Percentiles rank a stretch among this genome's conserved stretches.
Conservation (phyloP, 139 green algal species). For the Haematococcus sp. region DNA sequence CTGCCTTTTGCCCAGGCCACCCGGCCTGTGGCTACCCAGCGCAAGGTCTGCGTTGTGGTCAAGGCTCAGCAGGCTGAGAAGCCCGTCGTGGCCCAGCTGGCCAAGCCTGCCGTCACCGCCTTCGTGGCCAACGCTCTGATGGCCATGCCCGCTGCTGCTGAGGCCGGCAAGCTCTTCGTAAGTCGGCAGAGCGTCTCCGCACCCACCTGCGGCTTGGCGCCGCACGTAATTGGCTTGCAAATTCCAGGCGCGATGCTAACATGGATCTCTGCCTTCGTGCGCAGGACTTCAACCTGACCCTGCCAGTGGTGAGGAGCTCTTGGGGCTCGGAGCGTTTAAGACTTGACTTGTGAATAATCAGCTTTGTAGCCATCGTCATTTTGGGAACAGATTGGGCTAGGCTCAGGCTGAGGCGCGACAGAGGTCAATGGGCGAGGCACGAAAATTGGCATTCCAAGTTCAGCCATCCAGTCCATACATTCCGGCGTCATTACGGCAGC, state of each 20-base stretch:
- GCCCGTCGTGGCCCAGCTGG: slow-evolving; percentile 3
- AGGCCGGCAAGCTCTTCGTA: slow-evolving; percentile 69
- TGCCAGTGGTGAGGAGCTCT: slow-evolving; percentile 36
- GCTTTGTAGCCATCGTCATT: no score
- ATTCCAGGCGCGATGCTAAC: background rate
- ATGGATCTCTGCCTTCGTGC: slow-evolving; percentile 11
- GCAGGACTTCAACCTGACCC: slow-evolving; percentile 78
- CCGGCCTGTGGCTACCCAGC: background rate
- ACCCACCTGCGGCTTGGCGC: background rate
- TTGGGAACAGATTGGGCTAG: no score
- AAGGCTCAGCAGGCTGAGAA: slow-evolving; percentile 12
- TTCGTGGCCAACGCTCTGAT: slow-evolving; percentile 67
- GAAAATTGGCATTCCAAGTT: no score
- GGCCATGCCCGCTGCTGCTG: slow-evolving; percentile 68
- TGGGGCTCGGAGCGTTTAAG: background rate
- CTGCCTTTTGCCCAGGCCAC: background rate
- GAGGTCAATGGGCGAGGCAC: no score
- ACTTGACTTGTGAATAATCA: no score
- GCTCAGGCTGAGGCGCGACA: no score
- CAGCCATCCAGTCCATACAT: no score
- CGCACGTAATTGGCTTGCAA: background rate
- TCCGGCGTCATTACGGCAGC: no score
- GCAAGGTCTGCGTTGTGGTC: slow-evolving; percentile 1
- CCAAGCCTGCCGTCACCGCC: slow-evolving; percentile 25
- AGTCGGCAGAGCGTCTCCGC: background rate